Base-by-base conservation (phyloP, 164 flowering plant genomes). In the Umbellularia californica region DNA sequence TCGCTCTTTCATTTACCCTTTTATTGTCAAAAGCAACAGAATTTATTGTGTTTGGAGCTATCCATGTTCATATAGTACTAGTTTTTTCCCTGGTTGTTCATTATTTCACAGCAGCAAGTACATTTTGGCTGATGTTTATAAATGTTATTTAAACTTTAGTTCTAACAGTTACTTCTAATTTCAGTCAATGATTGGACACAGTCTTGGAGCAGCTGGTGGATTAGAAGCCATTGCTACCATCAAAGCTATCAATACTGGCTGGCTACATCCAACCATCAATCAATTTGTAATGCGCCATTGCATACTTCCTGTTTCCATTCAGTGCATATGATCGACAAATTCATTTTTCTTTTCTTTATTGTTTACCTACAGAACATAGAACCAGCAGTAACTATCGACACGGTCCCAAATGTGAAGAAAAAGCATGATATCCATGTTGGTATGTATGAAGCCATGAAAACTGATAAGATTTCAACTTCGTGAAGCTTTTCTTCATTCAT, bases 131-230 rank as follows among this genome's bases (percentile, higher is more conserved):
- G 27, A 64, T 23, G 22, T 64, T 64, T 24, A 64, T 25, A 64
- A 64, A 25, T 64, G 27, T 23, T 23, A 23, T 6, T 58, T 27
- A 13, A 33, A 3, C 22, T 13, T 15, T 33, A 63, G 2, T 72
- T 72, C 50, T 71, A 3, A 14, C 58, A 9, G 58, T 14, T 17
- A 13, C 9, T 30, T 25, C 14, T 27, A 51, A 9, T 80, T 72
- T 71, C 80, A 89, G 91, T 89, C 93, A 1, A 83, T 89, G 90
- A 88, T 88, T 67, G 93, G 93, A n/a, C 93, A 88, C 72, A 82
- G 89, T 0, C 88, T 88, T 27, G 93, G 93, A 20, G 90, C 93
- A 70, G 87, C 90, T 58, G 91, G 93, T 67, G 93, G 90, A 73
- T 73, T 89, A 77, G 93, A 89, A 81, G 93, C 93, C 58, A 82